Base-by-base conservation (phyloP, 1,139 yeast genomes). In the Candida dubliniensis region DNA sequence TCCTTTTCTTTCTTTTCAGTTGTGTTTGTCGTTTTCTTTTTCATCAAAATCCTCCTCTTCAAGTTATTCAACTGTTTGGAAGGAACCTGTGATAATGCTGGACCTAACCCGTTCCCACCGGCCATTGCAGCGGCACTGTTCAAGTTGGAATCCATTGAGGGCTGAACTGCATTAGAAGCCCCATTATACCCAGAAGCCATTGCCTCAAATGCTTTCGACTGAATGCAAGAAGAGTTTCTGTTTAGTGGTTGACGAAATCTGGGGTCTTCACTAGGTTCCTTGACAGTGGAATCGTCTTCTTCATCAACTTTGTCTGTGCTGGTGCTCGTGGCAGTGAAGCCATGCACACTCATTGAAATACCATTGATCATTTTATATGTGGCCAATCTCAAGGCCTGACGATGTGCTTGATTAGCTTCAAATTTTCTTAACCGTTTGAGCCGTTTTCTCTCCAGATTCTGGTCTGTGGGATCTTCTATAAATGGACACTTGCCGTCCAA, bases 161-260 rank as follows among this genome's bases (percentile, higher is more conserved):
- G 62, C 47, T 67, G 74, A 40, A 67, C 57, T 42, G 74, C 62
- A 47, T 58, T 65, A 3, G 84, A 81, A 2, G 87, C 84, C 33
- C 84, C 84, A 52, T 81, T 80, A 51, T 82, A 83, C 1, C 96
- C 96, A 2, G 95, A 85, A 2, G 96, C 96, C 52, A 47, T 45
- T 36, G 85, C 83, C 52, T 87, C 95, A 14, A 77, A 62, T 23
- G 70, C 61, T 41, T 57, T 59, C 8, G 65, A 63, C 33, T 61
- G 67, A 26, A 60, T 52, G 40, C 69, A 63, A 2, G 67, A 65
- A 1, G 71, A 66, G 43, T 64, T 62, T 43, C 71, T 54, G n/a
- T 50, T 36, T 31, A 65, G 53, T 10, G 68, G 69, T 34, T 58
- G 61, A 44, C 58, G 58, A 44, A 61, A 63, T 14, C 50, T 55